These are phyloP conservation scores for Halophytophthora batemanensis DNA, from an alignment of 352 stramenopile species.

Conservation along the genomic window DNA sequence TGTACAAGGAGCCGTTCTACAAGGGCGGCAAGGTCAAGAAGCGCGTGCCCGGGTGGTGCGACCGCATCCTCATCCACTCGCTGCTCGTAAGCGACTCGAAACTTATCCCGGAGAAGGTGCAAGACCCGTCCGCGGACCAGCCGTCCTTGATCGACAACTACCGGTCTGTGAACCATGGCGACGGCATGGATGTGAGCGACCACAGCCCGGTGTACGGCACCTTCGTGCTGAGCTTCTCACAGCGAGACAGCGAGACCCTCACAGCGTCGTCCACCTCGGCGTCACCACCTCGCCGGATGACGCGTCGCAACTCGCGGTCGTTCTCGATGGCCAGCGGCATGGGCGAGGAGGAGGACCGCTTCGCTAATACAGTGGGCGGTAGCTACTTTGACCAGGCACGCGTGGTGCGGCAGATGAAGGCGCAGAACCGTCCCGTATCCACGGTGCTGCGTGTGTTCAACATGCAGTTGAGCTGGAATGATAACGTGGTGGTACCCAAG, in stretches of 20 bases:
- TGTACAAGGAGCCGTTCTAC: conserved; percentile 90
- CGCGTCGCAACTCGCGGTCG: conserved; percentile 42
- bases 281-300: conserved; percentile 14
- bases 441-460: conserved; percentile 74
- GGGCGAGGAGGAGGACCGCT: conserved; percentile 19
- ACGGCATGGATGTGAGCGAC: conserved; percentile 81
- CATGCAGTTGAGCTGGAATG: conserved; percentile 71
- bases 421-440: conserved; percentile 50
- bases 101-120: conserved; percentile 71
- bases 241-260: conserved; percentile 23
- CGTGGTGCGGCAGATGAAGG: conserved; percentile 63
- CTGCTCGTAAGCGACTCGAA: conserved; percentile 78
- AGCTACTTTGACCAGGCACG: conserved; percentile 81
- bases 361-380: conserved; percentile 30
- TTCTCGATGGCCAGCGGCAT: conserved; percentile 38
- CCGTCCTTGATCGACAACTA: conserved; percentile 72
- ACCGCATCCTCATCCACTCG: conserved; percentile 85
- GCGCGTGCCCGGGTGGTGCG: conserved; percentile 83
- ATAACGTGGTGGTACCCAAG: conserved; percentile 75
- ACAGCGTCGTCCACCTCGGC: conserved; percentile 3
- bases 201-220: conserved; percentile 78
- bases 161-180: conserved; percentile 75
- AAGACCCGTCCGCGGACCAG: conserved; percentile 35
- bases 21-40: conserved; percentile 89
- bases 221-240: conserved; percentile 71